A percentile compares a stretch with the other conserved stretches of the same genome.
Conservation (phyloP, 345 rosid genomes). For the Isatis tinctoria region DNA sequence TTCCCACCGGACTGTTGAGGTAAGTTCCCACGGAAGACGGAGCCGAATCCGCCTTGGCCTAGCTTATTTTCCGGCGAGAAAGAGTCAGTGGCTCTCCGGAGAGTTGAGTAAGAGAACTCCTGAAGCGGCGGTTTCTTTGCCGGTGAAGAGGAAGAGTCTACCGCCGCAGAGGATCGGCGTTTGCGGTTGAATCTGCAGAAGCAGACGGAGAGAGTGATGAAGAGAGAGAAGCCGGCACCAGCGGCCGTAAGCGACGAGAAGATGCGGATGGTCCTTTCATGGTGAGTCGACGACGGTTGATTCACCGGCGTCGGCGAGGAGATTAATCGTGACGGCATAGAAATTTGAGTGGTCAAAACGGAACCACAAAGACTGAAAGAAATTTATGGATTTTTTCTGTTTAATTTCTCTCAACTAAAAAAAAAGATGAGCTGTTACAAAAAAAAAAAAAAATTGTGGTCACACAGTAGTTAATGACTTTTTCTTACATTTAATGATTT, state of each 20-base stretch:
- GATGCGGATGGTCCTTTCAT: constrained; percentile 9
- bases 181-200: constrained; percentile 52
- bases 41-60: constrained; percentile 87
- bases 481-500: constrained; percentile 14
- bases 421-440: constrained; percentile 18
- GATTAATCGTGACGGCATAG: constrained; percentile 48
- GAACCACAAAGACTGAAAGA: constrained; percentile 5
- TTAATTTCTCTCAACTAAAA: neutral
- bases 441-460: constrained; percentile 17
- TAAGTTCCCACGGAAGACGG: constrained; percentile 64
- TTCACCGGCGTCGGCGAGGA: constrained; percentile 26
- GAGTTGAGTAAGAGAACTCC: constrained; percentile 51
- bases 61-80: constrained; percentile 52
- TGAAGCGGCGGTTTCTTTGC: constrained; percentile 44
- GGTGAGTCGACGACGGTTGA: neutral
- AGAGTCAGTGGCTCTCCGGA: constrained; percentile 55
- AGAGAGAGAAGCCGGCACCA: constrained; percentile 43
- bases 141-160: constrained; percentile 27
- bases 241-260: constrained; percentile 32
- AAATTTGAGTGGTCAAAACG: neutral
- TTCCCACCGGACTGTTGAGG: constrained; percentile 23
- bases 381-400: neutral
- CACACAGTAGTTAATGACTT: constrained; percentile 29
- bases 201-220: constrained; percentile 46
- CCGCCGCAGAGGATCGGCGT: constrained; percentile 29